Percentiles rank a stretch among this genome's conserved stretches.
phyloP scores from a whole-genome alignment of 805 yeast species.

The Saturnispora bothae region DNA sequence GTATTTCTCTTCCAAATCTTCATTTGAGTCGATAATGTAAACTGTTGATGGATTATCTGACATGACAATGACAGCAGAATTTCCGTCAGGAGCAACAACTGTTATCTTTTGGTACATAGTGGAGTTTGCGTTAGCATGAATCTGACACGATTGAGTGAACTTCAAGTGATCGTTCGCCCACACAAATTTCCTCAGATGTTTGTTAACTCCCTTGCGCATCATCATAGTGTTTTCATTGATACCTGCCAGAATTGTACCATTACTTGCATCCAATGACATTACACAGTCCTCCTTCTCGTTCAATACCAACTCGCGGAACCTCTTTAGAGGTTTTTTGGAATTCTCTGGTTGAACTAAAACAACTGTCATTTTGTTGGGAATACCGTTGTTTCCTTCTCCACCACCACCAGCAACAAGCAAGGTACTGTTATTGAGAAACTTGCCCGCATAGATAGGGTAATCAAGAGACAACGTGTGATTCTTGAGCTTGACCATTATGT shows the following conservation, averaged over 20 bases:
- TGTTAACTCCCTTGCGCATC: constrained; percentile 51
- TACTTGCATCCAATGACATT: constrained; percentile 57
- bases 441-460: constrained; percentile 75
- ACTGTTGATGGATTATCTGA: constrained; percentile 55
- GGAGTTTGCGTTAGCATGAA: constrained; percentile 36
- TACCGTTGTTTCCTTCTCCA: constrained; percentile 86
- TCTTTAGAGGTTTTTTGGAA: constrained; percentile 37
- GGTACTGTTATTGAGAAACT: constrained; percentile 49
- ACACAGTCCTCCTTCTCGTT: constrained; percentile 75
- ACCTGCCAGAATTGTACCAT: constrained; percentile 53
- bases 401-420: constrained; percentile 87
- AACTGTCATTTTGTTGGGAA: constrained; percentile 72
- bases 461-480: constrained; percentile 30
- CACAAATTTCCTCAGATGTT: constrained; percentile 58
- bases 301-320: constrained; percentile 45
- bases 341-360: constrained; percentile 46
- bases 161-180: constrained; percentile 52
- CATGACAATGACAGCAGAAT: constrained; percentile 58
- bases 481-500: constrained; percentile 15
- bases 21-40: constrained; percentile 45
- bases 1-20: constrained; percentile 40
- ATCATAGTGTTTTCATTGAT: constrained; percentile 59
- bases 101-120: constrained; percentile 60
- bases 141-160: constrained; percentile 50
- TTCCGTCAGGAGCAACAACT: constrained; percentile 45